Evolutionary conservation across 768 basidiomycete genomes (phyloP).

Genomic region (Lactarius evosmus): DNA sequence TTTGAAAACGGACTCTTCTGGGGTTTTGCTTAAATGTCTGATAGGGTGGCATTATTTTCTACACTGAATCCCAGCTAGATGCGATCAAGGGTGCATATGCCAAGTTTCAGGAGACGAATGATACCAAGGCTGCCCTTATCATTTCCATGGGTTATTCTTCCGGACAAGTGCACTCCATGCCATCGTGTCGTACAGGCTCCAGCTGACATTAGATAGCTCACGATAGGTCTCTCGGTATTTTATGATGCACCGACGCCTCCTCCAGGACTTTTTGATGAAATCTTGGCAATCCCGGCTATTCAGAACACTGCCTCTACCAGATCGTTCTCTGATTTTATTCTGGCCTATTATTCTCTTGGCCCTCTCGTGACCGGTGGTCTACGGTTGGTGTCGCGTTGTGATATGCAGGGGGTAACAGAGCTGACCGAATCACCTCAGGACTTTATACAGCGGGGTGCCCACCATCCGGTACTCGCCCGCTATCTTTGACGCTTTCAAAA

Average conservation of each 20-base stretch:
- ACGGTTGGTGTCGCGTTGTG: background rate
- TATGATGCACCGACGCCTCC: conserved; percentile 28
- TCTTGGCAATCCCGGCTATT: conserved; percentile 21
- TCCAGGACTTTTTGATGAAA: conserved; percentile 24
- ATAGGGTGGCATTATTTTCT: background rate
- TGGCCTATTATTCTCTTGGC: background rate
- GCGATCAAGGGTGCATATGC: background rate
- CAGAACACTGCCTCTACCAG: background rate
- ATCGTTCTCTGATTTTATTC: background rate
- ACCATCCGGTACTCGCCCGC: conserved; percentile 1
- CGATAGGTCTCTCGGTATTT: background rate
- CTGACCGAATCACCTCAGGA: background rate
- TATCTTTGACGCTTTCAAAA: background rate
- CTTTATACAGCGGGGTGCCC: background rate
- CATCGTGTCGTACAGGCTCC: background rate
- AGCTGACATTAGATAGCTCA: background rate
- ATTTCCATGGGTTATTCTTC: background rate
- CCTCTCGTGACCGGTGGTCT: background rate
- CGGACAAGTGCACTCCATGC: background rate
- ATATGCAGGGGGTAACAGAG: background rate
- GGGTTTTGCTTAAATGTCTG: background rate
- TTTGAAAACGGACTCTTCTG: background rate
- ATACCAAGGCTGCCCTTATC: background rate
- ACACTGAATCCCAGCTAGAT: background rate
- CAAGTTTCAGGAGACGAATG: background rate